Conservation (phyloP, 345 rosid species). For the Euphorbia peplus region DNA sequence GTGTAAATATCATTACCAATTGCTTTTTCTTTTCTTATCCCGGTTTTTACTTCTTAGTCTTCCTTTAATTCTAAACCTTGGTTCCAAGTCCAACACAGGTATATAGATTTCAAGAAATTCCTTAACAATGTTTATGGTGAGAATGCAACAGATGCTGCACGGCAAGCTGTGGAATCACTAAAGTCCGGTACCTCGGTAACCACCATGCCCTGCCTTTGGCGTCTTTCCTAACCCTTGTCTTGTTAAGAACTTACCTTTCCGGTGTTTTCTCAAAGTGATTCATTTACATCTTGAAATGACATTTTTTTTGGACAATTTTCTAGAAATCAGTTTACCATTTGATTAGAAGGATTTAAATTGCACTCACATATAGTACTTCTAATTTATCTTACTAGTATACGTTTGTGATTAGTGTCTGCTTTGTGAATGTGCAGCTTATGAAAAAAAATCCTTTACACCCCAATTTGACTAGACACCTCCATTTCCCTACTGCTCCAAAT, state of each 20-base stretch:
- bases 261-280: too few species aligned
- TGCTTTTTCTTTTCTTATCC: neutral
- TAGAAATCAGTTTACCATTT: neutral
- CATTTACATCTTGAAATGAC: too few species aligned
- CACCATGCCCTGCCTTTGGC: too few species aligned
- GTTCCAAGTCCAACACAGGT: conserved; percentile 47
- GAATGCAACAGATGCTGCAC: conserved; percentile 53
- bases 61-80: conserved; percentile 6
- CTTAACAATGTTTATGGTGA: conserved; percentile 57
- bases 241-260: too few species aligned
- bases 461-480: conserved; percentile 82
- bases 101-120: conserved; percentile 89
- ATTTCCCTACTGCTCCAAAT: conserved; percentile 86
- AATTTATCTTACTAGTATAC: neutral
- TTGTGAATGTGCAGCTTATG: conserved; percentile 68
- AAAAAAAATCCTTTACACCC: conserved; percentile 77
- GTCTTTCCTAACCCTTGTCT: too few species aligned
- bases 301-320: neutral
- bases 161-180: conserved; percentile 73
- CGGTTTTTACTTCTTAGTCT: neutral
- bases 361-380: neutral
- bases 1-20: too few species aligned
- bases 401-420: neutral
- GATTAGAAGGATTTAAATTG: neutral
- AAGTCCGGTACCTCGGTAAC: too few species aligned